Conservation (phyloP, 441 rosid species). For the Gossypium trilobum region DNA sequence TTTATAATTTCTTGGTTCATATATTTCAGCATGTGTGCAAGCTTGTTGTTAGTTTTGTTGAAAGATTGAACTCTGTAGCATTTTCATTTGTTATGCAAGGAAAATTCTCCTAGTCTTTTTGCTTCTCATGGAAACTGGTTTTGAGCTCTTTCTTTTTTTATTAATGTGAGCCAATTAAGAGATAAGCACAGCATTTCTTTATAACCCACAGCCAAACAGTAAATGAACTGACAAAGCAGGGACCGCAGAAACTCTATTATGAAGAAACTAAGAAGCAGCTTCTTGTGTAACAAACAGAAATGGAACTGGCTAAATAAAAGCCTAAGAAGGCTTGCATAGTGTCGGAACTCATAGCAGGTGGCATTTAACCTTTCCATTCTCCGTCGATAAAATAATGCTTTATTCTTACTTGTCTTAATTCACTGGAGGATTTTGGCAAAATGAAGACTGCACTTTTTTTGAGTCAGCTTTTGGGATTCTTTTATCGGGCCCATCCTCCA, state of each 20-base stretch:
- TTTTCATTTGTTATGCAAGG: conserved; percentile 2
- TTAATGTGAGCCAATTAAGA: too few species aligned
- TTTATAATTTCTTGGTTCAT: conserved; percentile 21
- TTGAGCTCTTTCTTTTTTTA: too few species aligned
- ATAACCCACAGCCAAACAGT: too few species aligned
- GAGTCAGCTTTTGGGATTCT: background rate
- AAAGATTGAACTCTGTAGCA: conserved; percentile 20
- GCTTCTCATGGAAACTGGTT: background rate
- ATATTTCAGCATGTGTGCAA: conserved; percentile 27
- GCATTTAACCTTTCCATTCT: background rate
- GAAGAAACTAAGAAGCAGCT: background rate
- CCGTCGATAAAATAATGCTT: background rate
- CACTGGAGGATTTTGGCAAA: background rate
- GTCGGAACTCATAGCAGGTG: conserved; percentile 28
- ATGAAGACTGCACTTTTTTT: background rate
- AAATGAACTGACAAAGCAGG: too few species aligned
- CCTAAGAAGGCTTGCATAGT: conserved; percentile 65
- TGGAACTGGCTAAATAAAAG: conserved; percentile 15
- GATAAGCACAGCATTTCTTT: too few species aligned
- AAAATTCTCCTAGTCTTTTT: background rate
- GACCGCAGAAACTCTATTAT: background rate
- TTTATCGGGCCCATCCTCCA: background rate
- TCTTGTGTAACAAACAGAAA: too few species aligned
- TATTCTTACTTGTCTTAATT: background rate
- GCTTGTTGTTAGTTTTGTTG: conserved; percentile 20